A percentile compares a stretch with the other conserved stretches of the same genome.
Conservation (phyloP, 139 green algal species). For the Parachlorella kessleri region DNA sequence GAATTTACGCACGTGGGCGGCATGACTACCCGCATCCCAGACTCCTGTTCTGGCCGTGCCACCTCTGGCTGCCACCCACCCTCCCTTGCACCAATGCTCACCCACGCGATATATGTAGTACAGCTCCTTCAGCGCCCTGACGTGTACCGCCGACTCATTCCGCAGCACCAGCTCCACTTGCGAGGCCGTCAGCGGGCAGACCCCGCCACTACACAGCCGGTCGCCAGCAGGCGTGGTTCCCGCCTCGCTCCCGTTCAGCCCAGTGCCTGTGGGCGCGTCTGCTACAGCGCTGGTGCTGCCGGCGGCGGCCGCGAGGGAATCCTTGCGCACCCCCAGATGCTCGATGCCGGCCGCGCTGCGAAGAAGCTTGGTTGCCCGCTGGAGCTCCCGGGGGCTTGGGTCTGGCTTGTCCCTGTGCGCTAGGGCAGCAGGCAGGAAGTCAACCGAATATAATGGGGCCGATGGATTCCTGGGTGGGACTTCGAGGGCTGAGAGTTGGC, state of each 20-base stretch:
- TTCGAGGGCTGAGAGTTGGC: too few relatives aligned
- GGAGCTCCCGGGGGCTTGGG: slow-evolving; percentile 22
- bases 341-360: slow-evolving; percentile 48
- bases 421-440: too few relatives aligned
- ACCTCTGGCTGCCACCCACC: neutral
- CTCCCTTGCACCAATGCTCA: neutral
- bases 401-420: slow-evolving; percentile 13
- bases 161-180: slow-evolving; percentile 28
- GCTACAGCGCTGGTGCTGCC: neutral
- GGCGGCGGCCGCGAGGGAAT: neutral
- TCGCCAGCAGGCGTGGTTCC: too few relatives aligned
- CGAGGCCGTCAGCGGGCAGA: slow-evolving; percentile 14
- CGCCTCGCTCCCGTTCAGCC: neutral
- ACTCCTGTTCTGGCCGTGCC: too few relatives aligned
- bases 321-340: slow-evolving; percentile 32
- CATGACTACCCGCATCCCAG: neutral
- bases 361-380: slow-evolving; percentile 43
- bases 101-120: slow-evolving; percentile 41
- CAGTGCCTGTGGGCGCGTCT: neutral
- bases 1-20: too few relatives aligned
- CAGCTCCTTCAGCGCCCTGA: slow-evolving; percentile 45
- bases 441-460: too few relatives aligned
- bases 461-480: too few relatives aligned
- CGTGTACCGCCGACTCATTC: slow-evolving; percentile 21
- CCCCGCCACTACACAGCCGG: too few relatives aligned